These are phyloP conservation scores for Mortierella sp. DNA, from an alignment of 371 early-diverging fungal genomes.

Conservation along the genomic window DNA sequence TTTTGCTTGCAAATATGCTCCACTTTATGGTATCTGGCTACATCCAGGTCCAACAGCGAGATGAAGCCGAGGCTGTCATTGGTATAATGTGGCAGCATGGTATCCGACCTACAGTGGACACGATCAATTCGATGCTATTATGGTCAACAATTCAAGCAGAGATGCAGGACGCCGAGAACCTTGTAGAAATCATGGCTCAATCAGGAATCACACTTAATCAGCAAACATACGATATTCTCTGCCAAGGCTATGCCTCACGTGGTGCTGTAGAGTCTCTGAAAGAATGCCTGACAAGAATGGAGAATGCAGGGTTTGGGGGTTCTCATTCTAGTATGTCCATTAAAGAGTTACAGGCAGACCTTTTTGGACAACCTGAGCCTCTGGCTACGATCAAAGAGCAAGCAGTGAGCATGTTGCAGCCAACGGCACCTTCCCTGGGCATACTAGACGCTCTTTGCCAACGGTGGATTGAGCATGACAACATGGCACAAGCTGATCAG, in stretches of 20 bases:
- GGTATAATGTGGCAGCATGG: slow-evolving; percentile 24
- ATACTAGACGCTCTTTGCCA: slow-evolving; percentile 24
- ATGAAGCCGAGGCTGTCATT: slow-evolving; percentile 34
- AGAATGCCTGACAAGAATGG: slow-evolving; percentile 30
- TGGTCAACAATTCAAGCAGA: slow-evolving; percentile 30
- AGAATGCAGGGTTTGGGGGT: slow-evolving; percentile 23
- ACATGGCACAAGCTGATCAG: slow-evolving; percentile 29
- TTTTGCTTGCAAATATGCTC: slow-evolving; percentile 7
- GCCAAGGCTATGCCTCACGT: slow-evolving; percentile 37
- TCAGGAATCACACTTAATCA: slow-evolving; percentile 29
- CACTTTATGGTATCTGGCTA: slow-evolving; percentile 36
- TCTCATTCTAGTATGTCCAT: neutral
- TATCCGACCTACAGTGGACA: slow-evolving; percentile 26
- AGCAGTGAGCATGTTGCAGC: no score
- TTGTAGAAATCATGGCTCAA: slow-evolving; percentile 25
- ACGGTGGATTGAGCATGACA: slow-evolving; percentile 39
- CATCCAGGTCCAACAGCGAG: slow-evolving; percentile 15
- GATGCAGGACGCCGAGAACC: slow-evolving; percentile 31
- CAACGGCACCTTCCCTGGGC: neutral
- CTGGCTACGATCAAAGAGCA: neutral
- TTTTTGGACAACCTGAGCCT: slow-evolving; percentile 16
- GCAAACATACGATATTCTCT: slow-evolving; percentile 43
- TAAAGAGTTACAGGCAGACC: slow-evolving; percentile 1
- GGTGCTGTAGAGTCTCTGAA: slow-evolving; percentile 23
- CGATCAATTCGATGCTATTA: slow-evolving; percentile 34